Evolutionary conservation across 108 stramenopile species (phyloP).

Genomic region (Asterionellopsis glacialis): DNA sequence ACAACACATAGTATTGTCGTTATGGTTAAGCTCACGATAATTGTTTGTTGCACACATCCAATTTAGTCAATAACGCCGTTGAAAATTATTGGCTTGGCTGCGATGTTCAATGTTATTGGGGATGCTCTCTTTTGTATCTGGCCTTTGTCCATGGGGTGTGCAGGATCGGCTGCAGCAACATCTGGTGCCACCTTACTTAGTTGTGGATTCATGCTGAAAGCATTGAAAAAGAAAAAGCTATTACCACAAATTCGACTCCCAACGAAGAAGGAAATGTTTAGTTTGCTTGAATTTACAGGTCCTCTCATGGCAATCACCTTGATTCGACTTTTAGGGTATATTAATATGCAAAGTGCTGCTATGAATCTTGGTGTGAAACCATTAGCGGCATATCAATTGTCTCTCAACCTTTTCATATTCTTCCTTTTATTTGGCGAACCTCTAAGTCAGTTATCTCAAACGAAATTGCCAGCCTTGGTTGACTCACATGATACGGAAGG

Average conservation of each 20-base stretch:
- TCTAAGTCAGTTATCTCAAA: slow-evolving; percentile 66
- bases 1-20: too few relatives aligned
- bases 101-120: slow-evolving; percentile 61
- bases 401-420: slow-evolving; percentile 63
- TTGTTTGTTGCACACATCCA: too few relatives aligned
- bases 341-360: slow-evolving; percentile 65
- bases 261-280: slow-evolving; percentile 40
- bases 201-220: slow-evolving; percentile 52
- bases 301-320: slow-evolving; percentile 73
- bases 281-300: slow-evolving; percentile 59
- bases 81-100: slow-evolving; percentile 62
- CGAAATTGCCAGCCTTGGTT: slow-evolving; percentile 61
- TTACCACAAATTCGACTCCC: slow-evolving; percentile 55
- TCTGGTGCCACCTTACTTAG: slow-evolving; percentile 65
- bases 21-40: too few relatives aligned
- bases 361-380: slow-evolving; percentile 57
- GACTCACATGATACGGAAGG: slow-evolving; percentile 31
- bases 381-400: slow-evolving; percentile 70
- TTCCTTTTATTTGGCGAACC: slow-evolving; percentile 82
- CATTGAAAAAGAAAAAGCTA: slow-evolving; percentile 42
- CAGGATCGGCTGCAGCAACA: slow-evolving; percentile 77
- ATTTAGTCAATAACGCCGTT: slow-evolving; percentile 55
- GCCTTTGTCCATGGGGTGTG: slow-evolving; percentile 60
- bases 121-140: slow-evolving; percentile 62
- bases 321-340: slow-evolving; percentile 57